These are phyloP conservation scores for Chlorella vulgaris DNA, from an alignment of 139 green algal genomes.

Conservation along the genomic window DNA sequence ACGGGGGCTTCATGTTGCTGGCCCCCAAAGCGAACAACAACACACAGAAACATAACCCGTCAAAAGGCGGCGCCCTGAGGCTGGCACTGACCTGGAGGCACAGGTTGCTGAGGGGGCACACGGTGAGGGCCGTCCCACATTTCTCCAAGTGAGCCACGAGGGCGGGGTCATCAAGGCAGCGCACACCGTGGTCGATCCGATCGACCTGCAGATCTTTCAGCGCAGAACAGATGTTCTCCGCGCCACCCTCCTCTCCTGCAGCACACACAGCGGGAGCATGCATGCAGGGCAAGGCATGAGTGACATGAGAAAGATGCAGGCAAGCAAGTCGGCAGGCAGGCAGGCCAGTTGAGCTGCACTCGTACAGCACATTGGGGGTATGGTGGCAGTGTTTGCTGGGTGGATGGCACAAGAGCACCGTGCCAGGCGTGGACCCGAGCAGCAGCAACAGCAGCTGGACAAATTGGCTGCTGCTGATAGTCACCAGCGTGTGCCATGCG, in stretches of 20 bases:
- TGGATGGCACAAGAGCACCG: no score
- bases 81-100: conserved; percentile 49
- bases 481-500: conserved; percentile 58
- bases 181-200: conserved; percentile 75
- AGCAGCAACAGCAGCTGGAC: no score
- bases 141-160: conserved; percentile 55
- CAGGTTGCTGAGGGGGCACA: conserved; percentile 78
- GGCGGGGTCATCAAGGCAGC: conserved; percentile 59
- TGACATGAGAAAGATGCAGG: not conserved
- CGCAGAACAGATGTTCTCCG: conserved; percentile 61
- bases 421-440: no score
- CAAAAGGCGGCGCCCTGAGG: no score
- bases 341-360: no score
- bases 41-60: no score
- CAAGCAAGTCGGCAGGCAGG: no score
- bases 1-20: no score
- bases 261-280: not conserved
- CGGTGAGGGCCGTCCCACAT: conserved; percentile 53
- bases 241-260: conserved; percentile 61
- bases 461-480: no score
- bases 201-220: conserved; percentile 46
- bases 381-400: no score
- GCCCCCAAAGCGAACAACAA: no score
- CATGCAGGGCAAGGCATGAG: not conserved
- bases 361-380: no score